Base-by-base conservation (phyloP, 805 yeast species). In the Candida cerambycidarum region DNA sequence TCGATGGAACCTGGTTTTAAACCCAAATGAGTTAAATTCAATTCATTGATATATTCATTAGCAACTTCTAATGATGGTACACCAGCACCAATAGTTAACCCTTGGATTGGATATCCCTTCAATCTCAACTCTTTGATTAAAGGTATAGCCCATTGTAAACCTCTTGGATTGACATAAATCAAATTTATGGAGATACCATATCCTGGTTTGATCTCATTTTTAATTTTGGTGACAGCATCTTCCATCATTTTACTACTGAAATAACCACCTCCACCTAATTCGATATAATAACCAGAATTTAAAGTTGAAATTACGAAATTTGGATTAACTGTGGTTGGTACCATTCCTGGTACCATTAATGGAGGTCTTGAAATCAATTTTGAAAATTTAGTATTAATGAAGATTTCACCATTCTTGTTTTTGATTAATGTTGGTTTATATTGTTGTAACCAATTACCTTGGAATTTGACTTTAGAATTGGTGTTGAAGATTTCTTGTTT, bases 91-190 rank as follows among this genome's bases (percentile, higher is more conserved):
- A 93, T 90, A 39, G 99, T 82, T 66, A 93, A 69, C 42, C 96
- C 89, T 70, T 93, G 97, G 55, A 93, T 83, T 53, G 99, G 99
- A 79, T 84, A 89, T 37, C 98, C 98, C 59, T 79, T 82, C 54
- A 80, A 84, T 72, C 99, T 83, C 65, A 93, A 78, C 50, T 82
- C 85, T 65, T 82, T 87, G 64, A 93, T 83, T 71, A 93, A 78
- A 45, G 99, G 99, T 63, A 93, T 89, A 72, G 96, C 96, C 99
- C 99, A 93, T 71, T 89, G 97, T 62, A 93, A 77, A 95, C 90
- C 87, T 67, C 92, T 81, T 62, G 99, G 99, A 70, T 85, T 90
- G 54, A 93, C 99, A 60, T 93, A 93, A 58, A 93, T 86, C 65
- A 93, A 80, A 70, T 93, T 93, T 57, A 93, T 74, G 57, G 95